These are phyloP conservation scores for Agarophyton chilense DNA, from an alignment of 23 red algal genomes.

Conservation along the genomic window DNA sequence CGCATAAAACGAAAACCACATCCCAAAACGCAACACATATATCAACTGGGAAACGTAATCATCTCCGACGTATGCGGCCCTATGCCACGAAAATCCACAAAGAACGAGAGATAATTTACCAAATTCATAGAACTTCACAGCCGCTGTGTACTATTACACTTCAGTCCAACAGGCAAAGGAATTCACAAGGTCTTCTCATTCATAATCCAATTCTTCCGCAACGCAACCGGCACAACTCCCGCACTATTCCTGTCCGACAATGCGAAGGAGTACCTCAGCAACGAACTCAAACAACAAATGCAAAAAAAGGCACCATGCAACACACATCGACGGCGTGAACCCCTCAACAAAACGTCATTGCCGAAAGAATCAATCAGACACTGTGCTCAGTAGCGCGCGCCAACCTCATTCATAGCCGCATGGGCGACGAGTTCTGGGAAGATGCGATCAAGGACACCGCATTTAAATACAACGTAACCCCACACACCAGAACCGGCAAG, in stretches of 20 bases:
- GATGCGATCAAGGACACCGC: conserved; percentile 12
- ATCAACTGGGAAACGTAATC: background rate
- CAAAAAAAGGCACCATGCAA: background rate
- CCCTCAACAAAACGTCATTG: conserved; percentile 13
- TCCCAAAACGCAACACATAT: background rate
- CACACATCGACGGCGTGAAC: background rate
- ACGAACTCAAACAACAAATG: background rate
- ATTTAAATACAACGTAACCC: conserved; percentile 34
- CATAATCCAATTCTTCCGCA: background rate
- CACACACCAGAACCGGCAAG: background rate
- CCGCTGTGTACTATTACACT: background rate
- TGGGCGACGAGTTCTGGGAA: conserved; percentile 22
- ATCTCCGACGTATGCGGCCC: background rate
- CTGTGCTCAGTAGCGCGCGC: conserved; percentile 6
- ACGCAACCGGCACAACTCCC: background rate
- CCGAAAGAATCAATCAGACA: conserved; percentile 39
- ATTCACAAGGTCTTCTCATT: background rate
- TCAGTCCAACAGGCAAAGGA: background rate
- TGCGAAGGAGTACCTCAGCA: conserved; percentile 17
- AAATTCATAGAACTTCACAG: background rate
- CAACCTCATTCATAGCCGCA: background rate
- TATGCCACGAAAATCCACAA: background rate
- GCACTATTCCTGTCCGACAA: background rate
- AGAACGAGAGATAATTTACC: background rate
- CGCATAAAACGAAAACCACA: background rate